Conservation (phyloP, 768 basidiomycete species). For the Mycena filopes region DNA sequence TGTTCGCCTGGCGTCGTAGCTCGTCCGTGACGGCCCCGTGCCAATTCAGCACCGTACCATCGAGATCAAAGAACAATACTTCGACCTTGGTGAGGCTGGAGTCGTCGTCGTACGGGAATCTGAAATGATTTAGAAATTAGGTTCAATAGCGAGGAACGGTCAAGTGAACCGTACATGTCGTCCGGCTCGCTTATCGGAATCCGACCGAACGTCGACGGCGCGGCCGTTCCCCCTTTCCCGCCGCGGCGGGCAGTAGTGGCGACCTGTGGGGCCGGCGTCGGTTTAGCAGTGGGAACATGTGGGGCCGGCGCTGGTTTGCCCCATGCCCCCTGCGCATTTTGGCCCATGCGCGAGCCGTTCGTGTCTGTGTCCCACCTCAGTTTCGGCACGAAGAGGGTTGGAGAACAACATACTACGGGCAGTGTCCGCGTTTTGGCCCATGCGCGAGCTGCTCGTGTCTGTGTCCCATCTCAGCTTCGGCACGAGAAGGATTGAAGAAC, state of each 20-base stretch:
- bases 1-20: conserved; percentile 13
- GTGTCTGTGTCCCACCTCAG: neutral
- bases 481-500: neutral
- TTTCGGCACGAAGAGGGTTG: neutral
- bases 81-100: conserved; percentile 28
- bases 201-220: conserved; percentile 12
- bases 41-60: conserved; percentile 32
- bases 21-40: conserved; percentile 25
- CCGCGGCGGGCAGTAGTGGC: conserved; percentile 3
- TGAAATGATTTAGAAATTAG: neutral
- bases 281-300: conserved; percentile 6
- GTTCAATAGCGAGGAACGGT: too few species aligned
- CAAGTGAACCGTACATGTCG: conserved; percentile 18
- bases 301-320: conserved; percentile 11
- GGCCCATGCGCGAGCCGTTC: conserved; percentile 23
- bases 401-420: conserved; percentile 15
- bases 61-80: conserved; percentile 33
- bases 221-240: neutral
- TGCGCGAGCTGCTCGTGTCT: conserved; percentile 23
- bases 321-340: conserved; percentile 10
- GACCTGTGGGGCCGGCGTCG: too few species aligned
- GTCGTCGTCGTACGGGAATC: conserved; percentile 21
- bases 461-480: conserved; percentile 12
- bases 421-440: conserved; percentile 23
- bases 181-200: conserved; percentile 32